Percentiles rank a stretch among this genome's conserved stretches.
These are phyloP conservation scores for Holtermannia corniformis DNA, from an alignment of 768 basidiomycete genomes.

Conservation along the genomic window DNA sequence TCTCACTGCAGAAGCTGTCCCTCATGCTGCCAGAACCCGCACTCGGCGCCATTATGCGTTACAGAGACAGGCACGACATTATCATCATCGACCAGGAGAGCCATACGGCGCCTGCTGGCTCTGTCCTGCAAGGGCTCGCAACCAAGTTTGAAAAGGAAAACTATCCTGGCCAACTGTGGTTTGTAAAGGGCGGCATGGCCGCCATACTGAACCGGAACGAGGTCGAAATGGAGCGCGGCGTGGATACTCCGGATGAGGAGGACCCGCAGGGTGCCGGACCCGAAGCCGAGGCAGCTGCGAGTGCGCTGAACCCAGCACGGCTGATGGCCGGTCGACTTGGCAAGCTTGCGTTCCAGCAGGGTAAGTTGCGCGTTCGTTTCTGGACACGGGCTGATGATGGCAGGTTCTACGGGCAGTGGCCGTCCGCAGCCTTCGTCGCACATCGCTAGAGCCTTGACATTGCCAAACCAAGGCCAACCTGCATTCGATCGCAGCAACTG, in stretches of 20 bases:
- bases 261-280: constrained; percentile 15
- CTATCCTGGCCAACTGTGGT: constrained; percentile 56
- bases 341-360: constrained; percentile 42
- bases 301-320: constrained; percentile 19
- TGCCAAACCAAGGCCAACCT: neutral
- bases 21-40: constrained; percentile 62
- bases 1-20: constrained; percentile 64
- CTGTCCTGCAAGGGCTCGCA: constrained; percentile 39
- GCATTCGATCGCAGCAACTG: too few relatives aligned
- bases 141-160: constrained; percentile 45
- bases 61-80: constrained; percentile 46
- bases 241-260: constrained; percentile 51
- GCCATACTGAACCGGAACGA: constrained; percentile 50
- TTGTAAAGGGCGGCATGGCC: constrained; percentile 62
- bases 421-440: constrained; percentile 7
- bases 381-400: neutral
- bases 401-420: constrained; percentile 20
- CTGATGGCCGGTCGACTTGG: constrained; percentile 31
- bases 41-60: constrained; percentile 24
- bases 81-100: constrained; percentile 83
- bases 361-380: constrained; percentile 14
- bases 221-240: constrained; percentile 38
- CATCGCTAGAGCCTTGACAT: neutral
- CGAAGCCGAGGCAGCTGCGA: neutral
- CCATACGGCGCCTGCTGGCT: constrained; percentile 49